Percentiles rank a stretch among this genome's conserved stretches.
Evolutionary conservation across 257 asterid species (phyloP).

Genomic region (Solanum chilense): DNA sequence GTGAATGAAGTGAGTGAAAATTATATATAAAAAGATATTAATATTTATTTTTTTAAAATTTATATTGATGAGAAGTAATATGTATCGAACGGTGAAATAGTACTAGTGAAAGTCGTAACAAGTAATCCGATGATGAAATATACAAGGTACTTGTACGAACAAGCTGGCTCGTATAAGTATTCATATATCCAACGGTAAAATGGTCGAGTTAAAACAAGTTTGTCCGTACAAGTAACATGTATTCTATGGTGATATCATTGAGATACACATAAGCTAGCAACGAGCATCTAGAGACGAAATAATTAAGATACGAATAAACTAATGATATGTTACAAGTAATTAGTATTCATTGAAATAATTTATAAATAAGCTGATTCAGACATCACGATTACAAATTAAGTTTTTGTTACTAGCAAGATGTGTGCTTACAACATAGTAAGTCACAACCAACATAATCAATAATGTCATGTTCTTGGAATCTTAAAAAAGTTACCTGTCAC

Average conservation of each 20-base stretch:
- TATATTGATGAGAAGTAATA: neutral
- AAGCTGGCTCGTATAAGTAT: neutral
- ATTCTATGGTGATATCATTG: neutral
- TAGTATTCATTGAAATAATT: too few species aligned
- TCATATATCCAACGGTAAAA: neutral
- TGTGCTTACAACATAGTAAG: neutral
- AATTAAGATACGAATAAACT: neutral
- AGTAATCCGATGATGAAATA: neutral
- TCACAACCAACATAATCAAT: slow-evolving; percentile 1
- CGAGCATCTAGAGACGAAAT: neutral
- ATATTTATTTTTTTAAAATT: neutral
- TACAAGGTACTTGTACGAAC: neutral
- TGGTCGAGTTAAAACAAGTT: neutral
- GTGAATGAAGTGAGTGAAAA: neutral
- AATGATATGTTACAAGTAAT: neutral
- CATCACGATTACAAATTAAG: neutral
- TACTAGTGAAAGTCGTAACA: neutral
- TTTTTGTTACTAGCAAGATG: neutral
- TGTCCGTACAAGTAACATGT: neutral
- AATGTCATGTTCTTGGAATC: slow-evolving; percentile 4
- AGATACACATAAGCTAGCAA: neutral
- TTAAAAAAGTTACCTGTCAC: neutral
- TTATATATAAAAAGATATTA: too few species aligned
- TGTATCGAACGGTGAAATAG: neutral
- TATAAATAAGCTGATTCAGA: neutral